These are phyloP conservation scores for Mycena vitilis DNA, from an alignment of 768 basidiomycete genomes.

Conservation along the genomic window DNA sequence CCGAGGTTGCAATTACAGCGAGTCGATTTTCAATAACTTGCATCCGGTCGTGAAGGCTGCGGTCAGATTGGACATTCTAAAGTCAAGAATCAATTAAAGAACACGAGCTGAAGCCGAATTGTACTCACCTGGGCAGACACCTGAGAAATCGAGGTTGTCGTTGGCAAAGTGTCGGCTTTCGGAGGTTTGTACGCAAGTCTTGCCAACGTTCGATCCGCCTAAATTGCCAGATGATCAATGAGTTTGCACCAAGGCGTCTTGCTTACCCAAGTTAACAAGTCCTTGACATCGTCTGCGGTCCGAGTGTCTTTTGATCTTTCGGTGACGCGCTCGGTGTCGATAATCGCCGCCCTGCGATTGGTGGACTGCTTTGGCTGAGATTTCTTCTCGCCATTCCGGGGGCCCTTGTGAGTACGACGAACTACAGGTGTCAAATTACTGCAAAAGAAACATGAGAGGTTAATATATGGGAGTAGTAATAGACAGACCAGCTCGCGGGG, in stretches of 20 bases:
- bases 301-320: constrained; percentile 29
- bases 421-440: constrained; percentile 7
- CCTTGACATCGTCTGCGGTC: constrained; percentile 14
- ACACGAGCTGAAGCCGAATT: too few relatives aligned
- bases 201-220: constrained; percentile 16
- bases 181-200: constrained; percentile 19
- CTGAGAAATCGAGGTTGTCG: not conserved
- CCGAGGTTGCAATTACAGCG: not conserved
- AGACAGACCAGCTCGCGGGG: constrained; percentile 7
- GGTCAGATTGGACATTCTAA: not conserved
- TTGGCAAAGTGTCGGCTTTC: not conserved
- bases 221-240: too few relatives aligned
- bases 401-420: constrained; percentile 28
- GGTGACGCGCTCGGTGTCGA: constrained; percentile 15
- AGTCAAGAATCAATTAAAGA: too few relatives aligned
- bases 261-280: constrained; percentile 23
- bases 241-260: too few relatives aligned
- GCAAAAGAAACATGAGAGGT: not conserved
- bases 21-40: constrained; percentile 19
- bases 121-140: not conserved
- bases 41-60: constrained; percentile 16
- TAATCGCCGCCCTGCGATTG: constrained; percentile 8
- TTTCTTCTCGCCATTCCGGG: constrained; percentile 15
- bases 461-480: not conserved
- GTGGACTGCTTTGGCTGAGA: constrained; percentile 10